These are phyloP conservation scores for Cryptococcus maquisensis DNA, from an alignment of 1,284 basidiomycete species.

Conservation along the genomic window DNA sequence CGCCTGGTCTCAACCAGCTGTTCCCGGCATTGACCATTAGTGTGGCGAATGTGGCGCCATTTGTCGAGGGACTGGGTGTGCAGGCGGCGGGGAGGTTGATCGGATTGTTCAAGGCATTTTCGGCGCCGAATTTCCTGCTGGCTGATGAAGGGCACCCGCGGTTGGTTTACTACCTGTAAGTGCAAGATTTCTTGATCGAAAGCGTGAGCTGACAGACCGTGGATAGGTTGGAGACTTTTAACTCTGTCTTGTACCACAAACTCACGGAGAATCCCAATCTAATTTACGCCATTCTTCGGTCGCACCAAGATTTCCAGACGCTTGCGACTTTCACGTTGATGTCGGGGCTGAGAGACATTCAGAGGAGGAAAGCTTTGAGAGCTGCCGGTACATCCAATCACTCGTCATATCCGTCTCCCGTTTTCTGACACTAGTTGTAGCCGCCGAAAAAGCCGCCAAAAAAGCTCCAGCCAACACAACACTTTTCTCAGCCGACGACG, in stretches of 20 bases:
- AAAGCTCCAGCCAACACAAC: neutral
- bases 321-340: slow-evolving; percentile 83
- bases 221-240: slow-evolving; percentile 73
- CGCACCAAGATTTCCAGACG: slow-evolving; percentile 77
- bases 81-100: slow-evolving; percentile 75
- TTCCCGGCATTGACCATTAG: slow-evolving; percentile 88
- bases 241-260: slow-evolving; percentile 69
- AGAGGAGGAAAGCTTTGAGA: slow-evolving; percentile 64
- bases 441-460: slow-evolving; percentile 15
- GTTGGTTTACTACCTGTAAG: slow-evolving; percentile 80
- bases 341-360: slow-evolving; percentile 75
- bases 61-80: slow-evolving; percentile 74
- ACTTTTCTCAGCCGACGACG: slow-evolving; percentile 32
- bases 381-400: slow-evolving; percentile 49
- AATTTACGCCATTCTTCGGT: slow-evolving; percentile 76
- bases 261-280: slow-evolving; percentile 73
- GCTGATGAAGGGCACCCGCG: slow-evolving; percentile 91
- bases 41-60: slow-evolving; percentile 80
- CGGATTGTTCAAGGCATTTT: slow-evolving; percentile 84
- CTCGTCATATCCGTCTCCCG: neutral
- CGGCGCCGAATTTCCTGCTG: slow-evolving; percentile 79
- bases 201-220: slow-evolving; percentile 1
- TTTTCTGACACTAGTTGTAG: neutral
- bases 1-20: slow-evolving; percentile 76
- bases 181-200: neutral